Conservation (phyloP, 2,329 filamentous ascomycete species). For the Atkinsonella texensis region DNA sequence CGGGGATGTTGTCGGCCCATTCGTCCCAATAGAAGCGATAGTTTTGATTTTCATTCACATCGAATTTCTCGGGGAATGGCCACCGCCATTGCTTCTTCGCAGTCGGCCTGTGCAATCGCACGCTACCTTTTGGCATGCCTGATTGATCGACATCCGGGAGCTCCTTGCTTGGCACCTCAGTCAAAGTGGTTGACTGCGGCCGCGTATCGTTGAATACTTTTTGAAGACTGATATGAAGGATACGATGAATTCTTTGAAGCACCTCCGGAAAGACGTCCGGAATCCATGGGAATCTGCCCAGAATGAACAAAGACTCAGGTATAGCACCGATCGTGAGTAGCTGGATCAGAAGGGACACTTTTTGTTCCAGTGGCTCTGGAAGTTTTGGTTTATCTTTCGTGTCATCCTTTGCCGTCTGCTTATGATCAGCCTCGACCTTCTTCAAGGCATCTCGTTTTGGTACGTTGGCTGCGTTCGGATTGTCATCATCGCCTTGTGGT, state of each 20-base stretch:
- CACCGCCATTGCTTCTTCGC: constrained; percentile 64
- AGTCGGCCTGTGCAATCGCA: constrained; percentile 47
- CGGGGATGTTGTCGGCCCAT: constrained; percentile 84
- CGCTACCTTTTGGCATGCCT: constrained; percentile 54
- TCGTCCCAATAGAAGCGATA: constrained; percentile 98
- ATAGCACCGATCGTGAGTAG: constrained; percentile 84
- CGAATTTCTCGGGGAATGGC: constrained; percentile 69
- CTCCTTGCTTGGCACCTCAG: constrained; percentile 31
- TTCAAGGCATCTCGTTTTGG: constrained; percentile 38
- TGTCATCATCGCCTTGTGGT: constrained; percentile 57
- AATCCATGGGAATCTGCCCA: constrained; percentile 88
- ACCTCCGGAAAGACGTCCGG: constrained; percentile 75
- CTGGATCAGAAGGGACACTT: constrained; percentile 71
- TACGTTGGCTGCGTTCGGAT: constrained; percentile 29
- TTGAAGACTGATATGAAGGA: constrained; percentile 69
- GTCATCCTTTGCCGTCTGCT: constrained; percentile 28
- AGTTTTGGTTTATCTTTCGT: constrained; percentile 37
- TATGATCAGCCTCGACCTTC: constrained; percentile 41
- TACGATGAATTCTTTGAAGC: constrained; percentile 68
- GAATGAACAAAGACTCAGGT: constrained; percentile 83
- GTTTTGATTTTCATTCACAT: constrained; percentile 62
- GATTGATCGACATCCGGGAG: constrained; percentile 47
- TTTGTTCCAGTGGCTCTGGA: constrained; percentile 75
- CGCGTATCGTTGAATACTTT: constrained; percentile 50
- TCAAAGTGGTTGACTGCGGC: constrained; percentile 18